Conservation (phyloP, 805 yeast genomes). For the Wickerhamiella domercqiae region DNA sequence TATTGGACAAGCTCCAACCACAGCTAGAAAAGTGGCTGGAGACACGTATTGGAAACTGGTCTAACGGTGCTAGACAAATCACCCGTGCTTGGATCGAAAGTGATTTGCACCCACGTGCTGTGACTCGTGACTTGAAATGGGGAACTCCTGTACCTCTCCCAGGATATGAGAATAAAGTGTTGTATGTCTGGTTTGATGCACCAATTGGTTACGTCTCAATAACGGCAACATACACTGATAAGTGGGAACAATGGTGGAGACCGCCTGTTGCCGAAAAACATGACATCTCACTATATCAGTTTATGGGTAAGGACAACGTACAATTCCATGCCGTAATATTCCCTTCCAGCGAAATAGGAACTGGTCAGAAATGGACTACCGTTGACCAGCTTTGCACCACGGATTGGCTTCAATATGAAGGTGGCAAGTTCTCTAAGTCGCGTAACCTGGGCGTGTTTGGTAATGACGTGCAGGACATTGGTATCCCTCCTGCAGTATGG, state of each 20-base stretch:
- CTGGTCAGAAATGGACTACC: conserved; percentile 78
- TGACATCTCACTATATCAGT: conserved; percentile 79
- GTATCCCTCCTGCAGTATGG: conserved; percentile 88
- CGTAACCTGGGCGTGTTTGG: conserved; percentile 97
- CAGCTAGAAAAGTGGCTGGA: conserved; percentile 63
- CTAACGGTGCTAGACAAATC: conserved; percentile 76
- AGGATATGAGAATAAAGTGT: conserved; percentile 72
- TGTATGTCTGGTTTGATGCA: conserved; percentile 99
- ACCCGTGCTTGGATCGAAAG: conserved; percentile 89
- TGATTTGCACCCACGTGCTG: conserved; percentile 86
- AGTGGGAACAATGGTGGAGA: conserved; percentile 91
- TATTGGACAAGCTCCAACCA: conserved; percentile 71
- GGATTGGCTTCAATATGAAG: conserved; percentile 93
- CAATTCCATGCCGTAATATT: conserved; percentile 98
- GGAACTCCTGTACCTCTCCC: conserved; percentile 96
- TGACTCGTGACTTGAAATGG: conserved; percentile 94
- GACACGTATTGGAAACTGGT: conserved; percentile 69
- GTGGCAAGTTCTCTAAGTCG: conserved; percentile 96
- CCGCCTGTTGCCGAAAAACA: conserved; percentile 32
- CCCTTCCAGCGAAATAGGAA: conserved; percentile 87
- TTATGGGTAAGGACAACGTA: conserved; percentile 98
- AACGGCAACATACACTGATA: conserved; percentile 75
- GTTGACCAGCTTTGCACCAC: conserved; percentile 85
- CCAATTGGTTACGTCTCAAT: conserved; percentile 92
- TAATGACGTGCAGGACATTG: conserved; percentile 89